Percentiles rank a stretch among this genome's conserved stretches.
Evolutionary conservation across 2,329 filamentous ascomycete genomes (phyloP).

Genomic region (Fusarium hainanense): DNA sequence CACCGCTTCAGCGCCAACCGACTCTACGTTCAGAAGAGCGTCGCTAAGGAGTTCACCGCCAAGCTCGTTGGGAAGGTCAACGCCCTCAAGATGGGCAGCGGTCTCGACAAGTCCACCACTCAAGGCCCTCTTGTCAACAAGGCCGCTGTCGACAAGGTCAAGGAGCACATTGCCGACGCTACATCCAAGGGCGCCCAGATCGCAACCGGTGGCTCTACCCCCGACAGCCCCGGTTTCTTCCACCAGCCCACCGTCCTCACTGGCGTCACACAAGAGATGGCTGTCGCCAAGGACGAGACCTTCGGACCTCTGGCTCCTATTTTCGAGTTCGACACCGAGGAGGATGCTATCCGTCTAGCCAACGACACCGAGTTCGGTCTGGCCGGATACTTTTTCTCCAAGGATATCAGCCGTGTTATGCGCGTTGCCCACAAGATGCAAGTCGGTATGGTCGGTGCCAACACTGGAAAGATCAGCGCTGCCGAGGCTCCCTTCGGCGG

Average conservation of each 20-base stretch:
- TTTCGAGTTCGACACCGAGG: constrained; percentile 51
- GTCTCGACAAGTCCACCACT: constrained; percentile 43
- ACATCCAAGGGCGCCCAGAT: constrained; percentile 69
- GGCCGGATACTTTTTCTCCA: constrained; percentile 51
- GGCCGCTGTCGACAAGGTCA: constrained; percentile 70
- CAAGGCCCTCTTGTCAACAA: constrained; percentile 67
- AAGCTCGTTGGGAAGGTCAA: constrained; percentile 48
- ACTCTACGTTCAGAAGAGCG: constrained; percentile 50
- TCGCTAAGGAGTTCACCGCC: constrained; percentile 47
- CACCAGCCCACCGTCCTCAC: constrained; percentile 78
- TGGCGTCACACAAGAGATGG: constrained; percentile 54
- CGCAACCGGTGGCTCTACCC: constrained; percentile 66
- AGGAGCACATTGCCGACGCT: constrained; percentile 71
- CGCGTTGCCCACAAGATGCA: constrained; percentile 66
- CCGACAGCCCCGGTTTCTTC: constrained; percentile 74
- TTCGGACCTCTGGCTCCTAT: constrained; percentile 49
- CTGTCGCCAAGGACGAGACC: constrained; percentile 48
- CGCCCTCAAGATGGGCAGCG: constrained; percentile 45
- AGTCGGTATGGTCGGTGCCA: constrained; percentile 74
- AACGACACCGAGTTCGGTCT: constrained; percentile 56
- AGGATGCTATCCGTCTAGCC: constrained; percentile 52
- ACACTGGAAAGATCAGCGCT: constrained; percentile 50
- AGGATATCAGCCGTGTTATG: constrained; percentile 52
- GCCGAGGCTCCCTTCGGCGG: constrained; percentile 52
- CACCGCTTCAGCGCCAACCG: constrained; percentile 49